Conservation (phyloP, 1,139 yeast species). For the Taphrina betulina region DNA sequence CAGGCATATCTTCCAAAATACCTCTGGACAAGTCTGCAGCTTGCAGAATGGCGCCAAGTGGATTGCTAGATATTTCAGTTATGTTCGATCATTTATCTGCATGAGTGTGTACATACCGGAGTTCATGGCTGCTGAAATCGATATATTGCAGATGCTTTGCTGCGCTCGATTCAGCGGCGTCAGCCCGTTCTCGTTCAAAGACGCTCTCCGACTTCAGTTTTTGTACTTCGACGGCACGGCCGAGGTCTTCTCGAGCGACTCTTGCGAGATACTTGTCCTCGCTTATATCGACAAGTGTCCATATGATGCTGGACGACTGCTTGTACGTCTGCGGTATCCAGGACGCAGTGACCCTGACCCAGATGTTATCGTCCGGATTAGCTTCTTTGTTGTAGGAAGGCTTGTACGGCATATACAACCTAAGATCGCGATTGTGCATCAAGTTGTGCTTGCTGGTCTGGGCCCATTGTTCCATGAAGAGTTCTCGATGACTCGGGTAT, state of each 20-base stretch:
- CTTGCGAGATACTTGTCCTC: not conserved
- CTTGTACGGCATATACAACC: not conserved
- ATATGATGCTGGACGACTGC: not conserved
- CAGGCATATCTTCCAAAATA: not conserved
- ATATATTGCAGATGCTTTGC: slow-evolving; percentile 37
- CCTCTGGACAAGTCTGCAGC: slow-evolving; percentile 27
- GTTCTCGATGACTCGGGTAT: not conserved
- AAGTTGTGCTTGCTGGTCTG: not conserved
- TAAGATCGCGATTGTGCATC: slow-evolving; percentile 11
- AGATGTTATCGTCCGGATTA: slow-evolving; percentile 8
- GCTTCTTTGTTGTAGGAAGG: not conserved
- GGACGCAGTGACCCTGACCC: slow-evolving; percentile 2
- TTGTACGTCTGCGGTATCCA: slow-evolving; percentile 8
- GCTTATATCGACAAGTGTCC: slow-evolving; percentile 5
- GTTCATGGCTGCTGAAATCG: slow-evolving; percentile 38
- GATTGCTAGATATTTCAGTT: too few relatives aligned
- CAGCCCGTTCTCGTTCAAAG: slow-evolving; percentile 36
- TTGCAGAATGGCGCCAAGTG: slow-evolving; percentile 36
- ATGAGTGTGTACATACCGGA: too few relatives aligned
- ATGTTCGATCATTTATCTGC: too few relatives aligned
- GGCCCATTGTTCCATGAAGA: not conserved
- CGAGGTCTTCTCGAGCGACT: not conserved
- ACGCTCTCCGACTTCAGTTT: slow-evolving; percentile 38
- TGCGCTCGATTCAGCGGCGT: slow-evolving; percentile 8
- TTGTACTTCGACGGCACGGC: slow-evolving; percentile 29